These are phyloP conservation scores for Rubia occidens DNA, from an alignment of 305 asterid species.

Conservation along the genomic window DNA sequence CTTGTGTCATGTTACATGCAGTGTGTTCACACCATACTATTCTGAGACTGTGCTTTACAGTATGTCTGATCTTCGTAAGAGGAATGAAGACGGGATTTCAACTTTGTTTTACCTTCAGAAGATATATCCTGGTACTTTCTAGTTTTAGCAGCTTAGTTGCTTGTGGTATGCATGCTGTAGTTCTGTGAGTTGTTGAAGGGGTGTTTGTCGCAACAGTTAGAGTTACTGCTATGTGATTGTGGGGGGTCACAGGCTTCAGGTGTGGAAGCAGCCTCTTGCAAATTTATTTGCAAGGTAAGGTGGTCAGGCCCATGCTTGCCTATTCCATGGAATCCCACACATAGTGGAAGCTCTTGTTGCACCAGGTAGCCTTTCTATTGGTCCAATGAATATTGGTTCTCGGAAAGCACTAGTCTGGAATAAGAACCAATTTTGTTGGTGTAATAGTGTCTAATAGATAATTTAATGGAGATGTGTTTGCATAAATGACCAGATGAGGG, in stretches of 20 bases:
- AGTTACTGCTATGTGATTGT: neutral
- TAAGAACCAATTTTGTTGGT: neutral
- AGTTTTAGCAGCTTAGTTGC: neutral
- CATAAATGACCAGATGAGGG: neutral
- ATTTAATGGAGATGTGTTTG: neutral
- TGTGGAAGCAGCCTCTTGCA: neutral
- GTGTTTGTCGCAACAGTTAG: neutral
- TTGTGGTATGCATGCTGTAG: neutral
- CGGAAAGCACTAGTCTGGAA: neutral
- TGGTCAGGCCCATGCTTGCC: neutral
- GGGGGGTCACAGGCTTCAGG: neutral
- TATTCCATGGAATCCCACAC: neutral
- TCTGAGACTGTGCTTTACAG: slow-evolving; percentile 96
- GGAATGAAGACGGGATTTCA: slow-evolving; percentile 95
- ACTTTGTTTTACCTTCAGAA: slow-evolving; percentile 94
- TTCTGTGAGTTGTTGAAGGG: neutral
- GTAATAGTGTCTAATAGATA: neutral
- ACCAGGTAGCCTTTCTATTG: neutral
- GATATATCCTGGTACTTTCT: slow-evolving; percentile 74
- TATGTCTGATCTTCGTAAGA: slow-evolving; percentile 82
- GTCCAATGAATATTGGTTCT: neutral
- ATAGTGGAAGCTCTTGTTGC: neutral
- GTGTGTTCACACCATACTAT: slow-evolving; percentile 94
- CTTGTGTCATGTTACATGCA: slow-evolving; percentile 27
- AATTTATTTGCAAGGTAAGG: neutral